Evolutionary conservation across 495 filamentous ascomycete genomes (phyloP), one percentile per base, ranked within the genome.

Genomic region (Lichenothelia convexa): DNA sequence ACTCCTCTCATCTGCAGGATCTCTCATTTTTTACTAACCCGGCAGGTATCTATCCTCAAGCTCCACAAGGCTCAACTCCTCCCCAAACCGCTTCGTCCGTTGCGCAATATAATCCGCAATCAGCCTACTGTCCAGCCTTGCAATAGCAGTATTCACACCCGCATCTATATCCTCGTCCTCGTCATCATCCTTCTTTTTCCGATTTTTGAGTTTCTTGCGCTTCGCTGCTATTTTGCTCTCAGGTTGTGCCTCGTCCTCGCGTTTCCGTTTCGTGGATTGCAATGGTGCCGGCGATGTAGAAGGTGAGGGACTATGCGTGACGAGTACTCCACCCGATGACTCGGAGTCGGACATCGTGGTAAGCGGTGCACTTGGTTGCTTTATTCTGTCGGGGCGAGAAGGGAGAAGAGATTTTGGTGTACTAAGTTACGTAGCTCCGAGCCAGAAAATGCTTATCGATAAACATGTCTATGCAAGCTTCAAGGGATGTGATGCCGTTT

Each of bases 21-120:
- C 16, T 6, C n/a, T 11, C 12, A 8, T 32, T 26, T 21, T 8
- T 1, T 6, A 5, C 32, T 1, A 1, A 87, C 84, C 78, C 45
- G 85, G 77, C 33, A 97, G 67, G 40, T 79, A 73, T 42, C 74
- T 58, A 54, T 93, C 86, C 39, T 75, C 74, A 24, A 93, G 56
- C 55, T 97, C 89, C 16, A 94, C 69, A 1, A 69, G 62, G 44
- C 76, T 92, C 33, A 94, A 51, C 31, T 86, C 71, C 23, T 71
- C 75, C 20, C 81, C 76, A 45, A 80, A 86, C n/a, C 73, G 67
- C 45, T 68, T 71, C 26, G 75, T 75, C 47, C 76, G 71, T 48
- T 87, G 73, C n/a, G 72, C 74, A 40, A 93, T 57, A 52, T 92
- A 73, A 54, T 95, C 89, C 0, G 86, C 79, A n/a, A 93, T 54